Percentiles rank a stretch among this genome's conserved stretches.
Evolutionary conservation across 2,329 filamentous ascomycete genomes (phyloP).

Genomic region (Penicillium sp.): DNA sequence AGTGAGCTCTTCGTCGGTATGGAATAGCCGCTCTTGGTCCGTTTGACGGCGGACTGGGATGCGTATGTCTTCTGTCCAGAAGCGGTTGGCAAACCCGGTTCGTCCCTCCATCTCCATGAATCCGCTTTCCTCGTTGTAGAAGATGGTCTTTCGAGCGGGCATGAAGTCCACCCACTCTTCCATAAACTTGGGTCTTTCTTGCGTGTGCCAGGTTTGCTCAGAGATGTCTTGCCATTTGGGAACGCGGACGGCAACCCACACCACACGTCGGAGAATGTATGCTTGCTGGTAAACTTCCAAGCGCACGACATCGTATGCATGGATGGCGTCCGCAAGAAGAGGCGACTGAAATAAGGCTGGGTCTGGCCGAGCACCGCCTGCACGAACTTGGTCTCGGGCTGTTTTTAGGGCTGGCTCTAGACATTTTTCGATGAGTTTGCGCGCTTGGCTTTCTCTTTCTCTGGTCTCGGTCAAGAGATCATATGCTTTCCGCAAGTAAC

Average conservation of each 20-base stretch:
- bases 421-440: constrained; percentile 22
- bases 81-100: constrained; percentile 16
- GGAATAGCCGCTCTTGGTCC: constrained; percentile 11
- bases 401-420: constrained; percentile 13
- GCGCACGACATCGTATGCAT: constrained; percentile 31
- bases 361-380: constrained; percentile 2
- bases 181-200: constrained; percentile 42
- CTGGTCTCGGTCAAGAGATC: constrained; percentile 27
- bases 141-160: constrained; percentile 27
- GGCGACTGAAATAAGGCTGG: constrained; percentile 19
- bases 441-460: constrained; percentile 23
- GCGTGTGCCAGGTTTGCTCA: constrained; percentile 27
- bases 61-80: constrained; percentile 3
- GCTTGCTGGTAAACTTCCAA: constrained; percentile 29
- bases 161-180: constrained; percentile 47
- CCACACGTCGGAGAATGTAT: constrained; percentile 17
- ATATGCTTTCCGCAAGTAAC: constrained; percentile 29
- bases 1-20: neutral
- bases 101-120: constrained; percentile 35
- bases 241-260: constrained; percentile 4
- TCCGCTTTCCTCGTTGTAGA: constrained; percentile 38
- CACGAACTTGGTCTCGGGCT: neutral
- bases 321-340: constrained; percentile 27
- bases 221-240: constrained; percentile 12
- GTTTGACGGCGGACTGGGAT: constrained; percentile 10